A percentile compares a stretch with the other conserved stretches of the same genome.
Evolutionary conservation across 2,329 filamentous ascomycete genomes (phyloP).

Genomic region (Botrytis porri): DNA sequence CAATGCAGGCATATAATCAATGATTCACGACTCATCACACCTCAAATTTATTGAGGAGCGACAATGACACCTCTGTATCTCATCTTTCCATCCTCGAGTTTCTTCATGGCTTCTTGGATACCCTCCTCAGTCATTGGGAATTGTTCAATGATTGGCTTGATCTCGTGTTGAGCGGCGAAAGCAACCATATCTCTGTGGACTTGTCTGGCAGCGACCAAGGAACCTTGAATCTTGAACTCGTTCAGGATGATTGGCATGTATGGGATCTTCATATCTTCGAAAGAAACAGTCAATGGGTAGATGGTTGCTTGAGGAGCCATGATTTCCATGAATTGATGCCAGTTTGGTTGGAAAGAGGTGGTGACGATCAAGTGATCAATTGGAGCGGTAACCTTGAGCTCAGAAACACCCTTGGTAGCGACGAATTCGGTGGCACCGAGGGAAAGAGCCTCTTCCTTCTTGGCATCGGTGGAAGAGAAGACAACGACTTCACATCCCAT

Average conservation of each 20-base stretch:
- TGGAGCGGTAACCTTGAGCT: conserved; percentile 34
- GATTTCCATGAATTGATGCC: conserved; percentile 59
- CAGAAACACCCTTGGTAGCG: conserved; percentile 45
- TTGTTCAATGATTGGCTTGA: conserved; percentile 57
- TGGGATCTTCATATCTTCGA: conserved; percentile 40
- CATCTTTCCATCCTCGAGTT: conserved; percentile 55
- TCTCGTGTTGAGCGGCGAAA: conserved; percentile 56
- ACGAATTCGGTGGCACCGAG: conserved; percentile 62
- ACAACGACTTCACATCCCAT: conserved; percentile 61
- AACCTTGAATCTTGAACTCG: conserved; percentile 35
- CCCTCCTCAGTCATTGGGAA: conserved; percentile 53
- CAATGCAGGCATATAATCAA: not conserved
- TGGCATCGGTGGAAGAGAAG: conserved; percentile 56
- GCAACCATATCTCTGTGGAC: conserved; percentile 57
- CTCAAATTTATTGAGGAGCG: conserved; percentile 25
- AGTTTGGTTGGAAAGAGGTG: conserved; percentile 48
- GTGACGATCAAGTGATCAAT: conserved; percentile 38
- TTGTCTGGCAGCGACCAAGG: conserved; percentile 40
- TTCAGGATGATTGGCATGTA: conserved; percentile 32
- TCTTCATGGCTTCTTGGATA: conserved; percentile 52
- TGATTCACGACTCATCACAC: not conserved
- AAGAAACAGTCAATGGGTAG: conserved; percentile 64
- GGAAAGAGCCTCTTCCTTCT: conserved; percentile 59
- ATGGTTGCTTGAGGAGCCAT: conserved; percentile 58
- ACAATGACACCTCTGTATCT: conserved; percentile 47